Evolutionary conservation across 768 basidiomycete species (phyloP), one percentile per base, ranked within the genome.

Genomic region (Terana coerulea): DNA sequence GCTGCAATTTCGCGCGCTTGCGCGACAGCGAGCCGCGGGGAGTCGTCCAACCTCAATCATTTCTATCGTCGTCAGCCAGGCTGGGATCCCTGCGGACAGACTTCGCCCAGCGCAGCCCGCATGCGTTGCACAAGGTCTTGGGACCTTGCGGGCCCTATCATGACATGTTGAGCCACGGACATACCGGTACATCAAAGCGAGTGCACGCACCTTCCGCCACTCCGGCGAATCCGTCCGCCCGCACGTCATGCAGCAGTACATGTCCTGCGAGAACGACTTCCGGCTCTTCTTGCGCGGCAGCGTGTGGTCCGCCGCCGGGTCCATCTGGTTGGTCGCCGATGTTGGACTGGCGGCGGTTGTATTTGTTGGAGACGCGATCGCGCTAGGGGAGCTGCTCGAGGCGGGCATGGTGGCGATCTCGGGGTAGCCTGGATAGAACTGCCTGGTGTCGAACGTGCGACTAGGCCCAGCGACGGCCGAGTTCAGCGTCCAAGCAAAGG

Each of bases 101-200:
- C 70, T 97, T 95, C 25, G 94, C 94, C 91, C 92, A 95, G 48
- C 94, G 79, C 34, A 98, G 70, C 22, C 95, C 95, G 58, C 95
- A 97, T 2, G 94, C 94, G 68, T 98, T 97, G 74, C 95, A 98
- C 4, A 98, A 71, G n/a, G 95, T 97, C 72, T 98, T 99, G 1
- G 95, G 93, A 30, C 95, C 95, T 49, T 81, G 76, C 1, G 95
- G 95, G 10, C 95, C 95, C 90, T 90, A 57, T 5, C 39, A 28
- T 45, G 8, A 12, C 12, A 9, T 9, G 14, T 14, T 26, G 36
- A 29, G 49, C 31, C 14, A 53, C 36, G 53, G 52, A 21, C 19
- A 3, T 11, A 22, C 22, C 57, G 56, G 43, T 15, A 42, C 33
- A 61, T 52, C 42, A 43, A 21, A 30, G 48, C 19, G 35, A 34